Evolutionary conservation across 2,329 filamentous ascomycete species (phyloP).

Genomic region (Paraphoma chrysanthemicola): DNA sequence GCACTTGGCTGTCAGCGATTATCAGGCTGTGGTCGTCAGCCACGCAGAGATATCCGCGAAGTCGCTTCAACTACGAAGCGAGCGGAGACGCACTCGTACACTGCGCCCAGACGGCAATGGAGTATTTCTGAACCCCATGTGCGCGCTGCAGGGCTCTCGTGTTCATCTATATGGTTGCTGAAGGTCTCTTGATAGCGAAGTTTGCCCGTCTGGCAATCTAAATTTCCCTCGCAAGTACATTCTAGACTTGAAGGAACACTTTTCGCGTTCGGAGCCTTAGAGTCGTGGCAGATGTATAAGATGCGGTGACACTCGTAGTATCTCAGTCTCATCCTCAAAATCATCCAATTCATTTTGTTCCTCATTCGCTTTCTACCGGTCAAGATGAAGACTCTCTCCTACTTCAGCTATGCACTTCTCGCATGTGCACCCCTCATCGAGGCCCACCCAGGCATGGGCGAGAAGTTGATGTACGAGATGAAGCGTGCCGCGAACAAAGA

Average conservation of each 20-base stretch:
- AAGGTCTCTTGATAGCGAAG: not conserved
- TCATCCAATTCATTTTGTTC: not conserved
- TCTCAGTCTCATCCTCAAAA: not conserved
- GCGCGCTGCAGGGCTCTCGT: slow-evolving; percentile 11
- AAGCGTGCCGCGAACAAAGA: slow-evolving; percentile 21
- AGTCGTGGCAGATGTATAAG: not conserved
- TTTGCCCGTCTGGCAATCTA: slow-evolving; percentile 7
- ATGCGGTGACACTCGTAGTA: not conserved
- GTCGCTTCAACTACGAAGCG: slow-evolving; percentile 5
- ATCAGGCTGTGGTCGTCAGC: slow-evolving; percentile 12
- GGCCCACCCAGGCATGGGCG: slow-evolving; percentile 41
- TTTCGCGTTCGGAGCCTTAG: not conserved
- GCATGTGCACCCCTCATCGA: slow-evolving; percentile 13
- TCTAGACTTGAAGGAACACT: slow-evolving; percentile 2
- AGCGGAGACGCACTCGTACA: slow-evolving; percentile 19
- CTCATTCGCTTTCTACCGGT: not conserved
- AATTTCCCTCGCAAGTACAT: slow-evolving; percentile 4
- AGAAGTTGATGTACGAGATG: slow-evolving; percentile 29
- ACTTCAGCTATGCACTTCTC: slow-evolving; percentile 27
- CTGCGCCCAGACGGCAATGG: not conserved
- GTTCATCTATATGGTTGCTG: slow-evolving; percentile 23
- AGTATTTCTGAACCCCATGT: slow-evolving; percentile 10
- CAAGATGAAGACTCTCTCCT: slow-evolving; percentile 14
- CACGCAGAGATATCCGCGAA: slow-evolving; percentile 1
- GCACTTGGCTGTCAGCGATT: slow-evolving; percentile 28